Conservation (phyloP, 805 yeast species). For the Schizosaccharomyces octosporus region DNA sequence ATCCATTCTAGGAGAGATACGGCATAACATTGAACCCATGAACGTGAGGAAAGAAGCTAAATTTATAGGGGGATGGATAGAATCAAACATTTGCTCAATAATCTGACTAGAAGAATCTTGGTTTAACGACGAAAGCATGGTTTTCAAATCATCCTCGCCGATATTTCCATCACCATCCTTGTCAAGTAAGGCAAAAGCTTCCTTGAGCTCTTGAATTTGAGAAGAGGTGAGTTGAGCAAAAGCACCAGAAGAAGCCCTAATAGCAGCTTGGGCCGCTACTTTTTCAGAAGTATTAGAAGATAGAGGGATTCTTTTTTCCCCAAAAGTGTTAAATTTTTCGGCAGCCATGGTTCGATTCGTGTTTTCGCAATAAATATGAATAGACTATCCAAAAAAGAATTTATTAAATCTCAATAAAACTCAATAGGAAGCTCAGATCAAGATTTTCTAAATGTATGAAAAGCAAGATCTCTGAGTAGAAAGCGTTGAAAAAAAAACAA, state of each 20-base stretch:
- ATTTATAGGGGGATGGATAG: slow-evolving; percentile 20
- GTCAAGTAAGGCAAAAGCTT: slow-evolving; percentile 86
- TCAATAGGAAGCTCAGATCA: too few species aligned
- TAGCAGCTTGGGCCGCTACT: not conserved
- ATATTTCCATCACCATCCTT: slow-evolving; percentile 11
- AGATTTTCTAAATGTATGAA: too few species aligned
- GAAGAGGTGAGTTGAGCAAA: slow-evolving; percentile 10
- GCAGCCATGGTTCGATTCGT: not conserved
- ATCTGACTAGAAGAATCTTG: slow-evolving; percentile 20
- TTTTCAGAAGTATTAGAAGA: not conserved
- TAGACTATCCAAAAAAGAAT: too few species aligned
- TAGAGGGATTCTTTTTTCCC: not conserved
- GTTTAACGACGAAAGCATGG: slow-evolving; percentile 6
- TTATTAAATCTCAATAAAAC: too few species aligned
- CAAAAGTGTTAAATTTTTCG: not conserved
- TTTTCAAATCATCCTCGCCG: not conserved
- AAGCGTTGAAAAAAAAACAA: too few species aligned
- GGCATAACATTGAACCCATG: slow-evolving; percentile 30
- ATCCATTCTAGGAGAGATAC: slow-evolving; percentile 27
- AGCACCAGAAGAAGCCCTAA: not conserved
- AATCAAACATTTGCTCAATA: slow-evolving; percentile 25
- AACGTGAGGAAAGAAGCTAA: slow-evolving; percentile 43
- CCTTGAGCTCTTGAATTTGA: slow-evolving; percentile 94
- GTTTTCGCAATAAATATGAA: too few species aligned
- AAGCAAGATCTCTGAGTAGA: too few species aligned